A percentile compares a stretch with the other conserved stretches of the same genome.
Conservation (phyloP, 2,329 filamentous ascomycete species). For the Didymella glomerata region DNA sequence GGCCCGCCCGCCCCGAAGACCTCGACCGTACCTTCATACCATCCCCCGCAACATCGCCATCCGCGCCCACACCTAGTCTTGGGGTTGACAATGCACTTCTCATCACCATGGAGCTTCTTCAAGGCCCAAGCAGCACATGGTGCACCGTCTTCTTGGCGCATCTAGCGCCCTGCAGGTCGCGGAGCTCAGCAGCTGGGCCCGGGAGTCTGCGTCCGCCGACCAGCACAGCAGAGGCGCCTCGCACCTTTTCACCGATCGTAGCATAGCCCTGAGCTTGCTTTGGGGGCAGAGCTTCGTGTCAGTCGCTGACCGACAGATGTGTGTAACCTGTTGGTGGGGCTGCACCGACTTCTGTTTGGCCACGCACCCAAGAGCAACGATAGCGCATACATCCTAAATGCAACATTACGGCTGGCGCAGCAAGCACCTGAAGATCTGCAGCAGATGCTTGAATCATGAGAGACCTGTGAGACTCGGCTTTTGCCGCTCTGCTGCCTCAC, state of each 20-base stretch:
- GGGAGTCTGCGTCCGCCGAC: background rate
- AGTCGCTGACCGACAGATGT: background rate
- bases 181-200: background rate
- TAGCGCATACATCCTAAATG: background rate
- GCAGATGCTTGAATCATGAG: background rate
- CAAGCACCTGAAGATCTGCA: background rate
- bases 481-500: background rate
- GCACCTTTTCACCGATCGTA: background rate
- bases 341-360: background rate
- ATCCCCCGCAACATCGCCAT: background rate
- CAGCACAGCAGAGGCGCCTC: background rate
- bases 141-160: background rate
- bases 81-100: no score
- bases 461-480: background rate
- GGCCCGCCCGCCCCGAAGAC: background rate
- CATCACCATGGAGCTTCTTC: background rate
- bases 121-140: background rate
- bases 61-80: no score
- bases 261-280: background rate
- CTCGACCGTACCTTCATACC: background rate
- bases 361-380: background rate
- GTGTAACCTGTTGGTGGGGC: background rate
- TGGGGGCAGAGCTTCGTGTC: background rate
- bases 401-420: background rate
- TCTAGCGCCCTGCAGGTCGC: background rate